Evolutionary conservation across 192 early-diverging fungal genomes (phyloP).

Genomic region (Linnemannia exigua): DNA sequence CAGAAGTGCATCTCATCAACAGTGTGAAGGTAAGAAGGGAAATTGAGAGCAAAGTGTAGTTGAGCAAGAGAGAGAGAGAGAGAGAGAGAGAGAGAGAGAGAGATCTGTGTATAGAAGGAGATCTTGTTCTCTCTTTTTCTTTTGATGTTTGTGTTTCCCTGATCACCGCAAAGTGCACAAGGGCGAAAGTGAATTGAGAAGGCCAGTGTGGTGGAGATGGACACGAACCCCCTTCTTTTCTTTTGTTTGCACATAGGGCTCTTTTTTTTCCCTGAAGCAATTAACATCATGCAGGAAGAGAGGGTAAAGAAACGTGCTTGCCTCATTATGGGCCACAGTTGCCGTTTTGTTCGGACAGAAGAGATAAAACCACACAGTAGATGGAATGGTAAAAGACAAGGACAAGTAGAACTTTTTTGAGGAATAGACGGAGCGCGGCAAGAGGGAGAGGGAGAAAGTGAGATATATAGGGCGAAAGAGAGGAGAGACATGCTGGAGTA

Average conservation of each 20-base stretch:
- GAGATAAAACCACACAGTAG: background rate
- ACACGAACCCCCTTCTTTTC: background rate
- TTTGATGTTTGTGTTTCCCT: too few relatives aligned
- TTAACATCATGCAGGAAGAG: background rate
- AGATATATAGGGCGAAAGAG: background rate
- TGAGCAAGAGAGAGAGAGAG: too few relatives aligned
- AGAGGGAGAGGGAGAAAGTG: background rate
- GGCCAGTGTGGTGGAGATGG: too few relatives aligned
- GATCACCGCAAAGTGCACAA: too few relatives aligned
- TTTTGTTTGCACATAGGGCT: background rate
- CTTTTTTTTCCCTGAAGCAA: background rate
- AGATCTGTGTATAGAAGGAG: too few relatives aligned
- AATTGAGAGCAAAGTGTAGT: too few relatives aligned
- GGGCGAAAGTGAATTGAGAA: too few relatives aligned
- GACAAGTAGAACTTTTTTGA: background rate
- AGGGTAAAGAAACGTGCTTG: background rate
- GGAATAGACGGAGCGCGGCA: background rate
- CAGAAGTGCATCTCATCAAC: too few relatives aligned
- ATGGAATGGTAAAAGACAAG: background rate
- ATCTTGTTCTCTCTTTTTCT: too few relatives aligned
- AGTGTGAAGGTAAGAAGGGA: too few relatives aligned
- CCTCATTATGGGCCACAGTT: background rate
- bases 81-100: too few relatives aligned
- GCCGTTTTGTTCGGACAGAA: background rate
- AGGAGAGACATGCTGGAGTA: background rate